These are phyloP conservation scores for Chionographis japonica DNA, from an alignment of 106 monocot species.

Conservation along the genomic window DNA sequence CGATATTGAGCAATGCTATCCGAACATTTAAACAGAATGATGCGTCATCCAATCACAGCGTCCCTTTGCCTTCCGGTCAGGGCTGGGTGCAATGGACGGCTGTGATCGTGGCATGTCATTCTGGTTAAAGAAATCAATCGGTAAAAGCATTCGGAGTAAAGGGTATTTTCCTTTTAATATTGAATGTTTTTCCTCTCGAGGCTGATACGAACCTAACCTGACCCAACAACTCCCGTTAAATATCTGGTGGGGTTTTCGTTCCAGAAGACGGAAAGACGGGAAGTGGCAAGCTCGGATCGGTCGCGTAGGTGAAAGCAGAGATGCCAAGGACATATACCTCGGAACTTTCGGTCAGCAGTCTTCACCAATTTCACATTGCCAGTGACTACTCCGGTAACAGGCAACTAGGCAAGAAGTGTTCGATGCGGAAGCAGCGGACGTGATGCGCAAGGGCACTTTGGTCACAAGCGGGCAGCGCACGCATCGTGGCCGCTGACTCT, in stretches of 20 bases:
- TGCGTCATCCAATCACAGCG: too few relatives aligned
- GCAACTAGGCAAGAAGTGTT: background rate
- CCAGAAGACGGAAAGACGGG: conserved; percentile 59
- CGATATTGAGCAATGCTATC: too few relatives aligned
- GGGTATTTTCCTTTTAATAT: background rate
- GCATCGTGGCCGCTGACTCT: background rate
- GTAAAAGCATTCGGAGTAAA: background rate
- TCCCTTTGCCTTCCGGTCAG: too few relatives aligned
- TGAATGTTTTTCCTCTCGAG: background rate
- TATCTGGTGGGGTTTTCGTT: conserved; percentile 6
- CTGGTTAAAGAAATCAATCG: background rate
- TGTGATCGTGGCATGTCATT: too few relatives aligned
- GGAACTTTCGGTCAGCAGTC: conserved; percentile 53
- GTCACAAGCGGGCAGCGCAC: background rate
- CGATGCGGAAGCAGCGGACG: background rate
- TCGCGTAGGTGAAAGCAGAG: conserved; percentile 52
- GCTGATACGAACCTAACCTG: background rate
- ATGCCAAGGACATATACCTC: conserved; percentile 68
- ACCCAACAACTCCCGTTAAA: background rate
- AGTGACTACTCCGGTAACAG: background rate
- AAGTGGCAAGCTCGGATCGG: conserved; percentile 75
- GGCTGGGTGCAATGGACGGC: too few relatives aligned
- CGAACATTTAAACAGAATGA: too few relatives aligned
- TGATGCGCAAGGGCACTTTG: too few relatives aligned
- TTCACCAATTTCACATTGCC: background rate